These are phyloP conservation scores for Favolaschia claudopus DNA, from an alignment of 768 basidiomycete species.

Conservation along the genomic window DNA sequence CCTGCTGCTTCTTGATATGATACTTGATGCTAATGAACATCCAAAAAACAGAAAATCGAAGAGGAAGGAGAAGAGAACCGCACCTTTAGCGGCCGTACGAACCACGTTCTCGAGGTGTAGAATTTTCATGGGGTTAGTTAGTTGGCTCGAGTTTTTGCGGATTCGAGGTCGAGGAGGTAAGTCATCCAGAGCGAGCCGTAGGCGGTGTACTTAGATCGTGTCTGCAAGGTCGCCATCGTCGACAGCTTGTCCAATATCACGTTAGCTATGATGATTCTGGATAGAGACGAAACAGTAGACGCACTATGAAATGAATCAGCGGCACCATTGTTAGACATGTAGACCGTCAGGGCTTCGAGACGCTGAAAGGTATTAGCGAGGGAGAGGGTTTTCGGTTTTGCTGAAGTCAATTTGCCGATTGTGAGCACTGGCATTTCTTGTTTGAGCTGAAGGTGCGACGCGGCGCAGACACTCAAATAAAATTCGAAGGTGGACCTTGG, in stretches of 20 bases:
- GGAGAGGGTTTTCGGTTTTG: conserved; percentile 9
- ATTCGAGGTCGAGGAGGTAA: conserved; percentile 19
- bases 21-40: too few species aligned
- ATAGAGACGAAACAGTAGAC: neutral
- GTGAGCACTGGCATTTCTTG: conserved; percentile 20
- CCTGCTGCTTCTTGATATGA: too few species aligned
- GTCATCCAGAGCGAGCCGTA: conserved; percentile 23
- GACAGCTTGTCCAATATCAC: too few species aligned
- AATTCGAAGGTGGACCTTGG: neutral
- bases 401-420: conserved; percentile 10
- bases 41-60: neutral
- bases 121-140: conserved; percentile 11
- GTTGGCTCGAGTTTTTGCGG: conserved; percentile 18
- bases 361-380: conserved; percentile 13
- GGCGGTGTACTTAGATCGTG: conserved; percentile 13
- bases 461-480: neutral
- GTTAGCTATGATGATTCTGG: neutral
- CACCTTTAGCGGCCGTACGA: conserved; percentile 15
- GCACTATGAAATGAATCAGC: conserved; percentile 14
- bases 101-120: conserved; percentile 22
- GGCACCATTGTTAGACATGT: conserved; percentile 16
- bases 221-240: conserved; percentile 18
- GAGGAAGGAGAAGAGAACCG: neutral
- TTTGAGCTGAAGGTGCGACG: conserved; percentile 11
- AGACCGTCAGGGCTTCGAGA: conserved; percentile 10